Evolutionary conservation across 192 early-diverging fungal species (phyloP).

Genomic region (Coemansia sp.): DNA sequence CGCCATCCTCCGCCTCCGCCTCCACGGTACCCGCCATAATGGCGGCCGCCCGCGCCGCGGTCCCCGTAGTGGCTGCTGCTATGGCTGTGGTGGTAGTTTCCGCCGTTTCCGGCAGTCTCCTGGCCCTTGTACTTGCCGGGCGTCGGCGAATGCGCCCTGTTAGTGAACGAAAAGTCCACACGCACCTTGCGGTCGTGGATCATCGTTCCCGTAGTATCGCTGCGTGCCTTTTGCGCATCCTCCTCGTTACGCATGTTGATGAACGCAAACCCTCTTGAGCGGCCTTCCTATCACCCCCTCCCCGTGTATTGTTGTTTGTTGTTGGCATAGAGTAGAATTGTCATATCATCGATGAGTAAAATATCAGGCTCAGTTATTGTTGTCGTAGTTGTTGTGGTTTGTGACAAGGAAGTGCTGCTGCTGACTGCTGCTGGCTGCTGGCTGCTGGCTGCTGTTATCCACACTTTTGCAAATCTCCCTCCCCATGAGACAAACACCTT

Average conservation of each 20-base stretch:
- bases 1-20: background rate
- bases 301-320: background rate
- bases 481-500: background rate
- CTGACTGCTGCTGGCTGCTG: slow-evolving; percentile 4
- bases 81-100: background rate
- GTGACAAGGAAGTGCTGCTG: background rate
- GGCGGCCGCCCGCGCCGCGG: background rate
- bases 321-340: background rate
- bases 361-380: background rate
- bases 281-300: slow-evolving; percentile 37
- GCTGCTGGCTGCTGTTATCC: slow-evolving; percentile 17
- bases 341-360: too few relatives aligned
- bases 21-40: background rate
- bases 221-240: slow-evolving; percentile 38
- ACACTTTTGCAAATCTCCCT: background rate
- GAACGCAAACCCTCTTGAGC: slow-evolving; percentile 48
- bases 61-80: background rate
- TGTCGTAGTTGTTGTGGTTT: slow-evolving; percentile 5
- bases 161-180: slow-evolving; percentile 49
- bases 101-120: slow-evolving; percentile 11
- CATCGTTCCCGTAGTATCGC: slow-evolving; percentile 20
- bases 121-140: slow-evolving; percentile 41
- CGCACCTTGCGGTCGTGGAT: slow-evolving; percentile 46
- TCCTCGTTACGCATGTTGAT: slow-evolving; percentile 39
- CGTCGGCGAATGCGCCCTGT: slow-evolving; percentile 26